A percentile compares a stretch with the other conserved stretches of the same genome.
phyloP scores from a whole-genome alignment of 169 alveolate species.

The Cryptosporidium sp. region DNA sequence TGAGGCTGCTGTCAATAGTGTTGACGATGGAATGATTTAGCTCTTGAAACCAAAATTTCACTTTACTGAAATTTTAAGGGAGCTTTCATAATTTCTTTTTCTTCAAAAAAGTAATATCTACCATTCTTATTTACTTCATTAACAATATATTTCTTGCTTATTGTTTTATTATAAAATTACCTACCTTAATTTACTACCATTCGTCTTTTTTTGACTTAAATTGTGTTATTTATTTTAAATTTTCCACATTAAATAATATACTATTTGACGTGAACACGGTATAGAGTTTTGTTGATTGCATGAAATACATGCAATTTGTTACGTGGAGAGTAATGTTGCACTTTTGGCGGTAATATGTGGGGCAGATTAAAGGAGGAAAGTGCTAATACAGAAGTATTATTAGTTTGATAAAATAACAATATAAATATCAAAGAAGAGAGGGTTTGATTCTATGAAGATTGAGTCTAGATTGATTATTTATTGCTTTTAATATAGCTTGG shows the following conservation, averaged over 20 bases:
- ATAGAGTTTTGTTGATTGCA: neutral
- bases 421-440: neutral
- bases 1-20: constrained; percentile 72
- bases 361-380: neutral
- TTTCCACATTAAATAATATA: neutral
- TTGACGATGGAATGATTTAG: constrained; percentile 72
- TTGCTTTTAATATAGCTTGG: neutral
- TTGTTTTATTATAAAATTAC: neutral
- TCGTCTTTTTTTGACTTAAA: neutral
- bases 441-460: neutral
- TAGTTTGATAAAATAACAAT: neutral
- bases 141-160: neutral
- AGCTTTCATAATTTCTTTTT: neutral
- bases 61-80: neutral
- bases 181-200: neutral
- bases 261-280: neutral
- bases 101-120: neutral
- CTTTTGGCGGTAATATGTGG: constrained; percentile 21
- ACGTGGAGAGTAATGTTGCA: constrained; percentile 19
- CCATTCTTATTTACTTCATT: neutral
- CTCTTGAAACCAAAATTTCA: neutral
- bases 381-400: neutral
- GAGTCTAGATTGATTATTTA: neutral
- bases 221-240: neutral
- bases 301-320: constrained; percentile 3